Evolutionary conservation across 331 rosid species (phyloP), one percentile per base, ranked within the genome.

Genomic region (Pyrus hybrid): DNA sequence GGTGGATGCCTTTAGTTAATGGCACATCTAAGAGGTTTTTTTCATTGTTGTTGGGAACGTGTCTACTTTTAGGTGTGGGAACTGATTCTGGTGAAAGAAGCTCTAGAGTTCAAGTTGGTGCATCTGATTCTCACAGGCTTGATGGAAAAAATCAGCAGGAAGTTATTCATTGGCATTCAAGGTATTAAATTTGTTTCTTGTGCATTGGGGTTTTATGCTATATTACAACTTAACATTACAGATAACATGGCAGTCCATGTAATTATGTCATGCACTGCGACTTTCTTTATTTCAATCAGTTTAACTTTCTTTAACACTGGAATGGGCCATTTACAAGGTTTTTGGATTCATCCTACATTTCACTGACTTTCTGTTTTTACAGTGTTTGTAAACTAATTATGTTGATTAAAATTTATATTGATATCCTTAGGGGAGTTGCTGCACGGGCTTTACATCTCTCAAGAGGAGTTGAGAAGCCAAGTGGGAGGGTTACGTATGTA

Each of bases 391-490:
- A 60, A 66, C 62, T 72, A 23, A 23, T 67, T 25, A 17, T 37
- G 73, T 23, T 13, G 32, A 13, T 73, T 12, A 41, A n/a, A 25
- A 29, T 71, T 43, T 67, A 29, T 77, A 77, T 82, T 72, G 72
- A 67, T 58, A 74, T 81, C 78, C 71, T 62, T 81, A 94, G 99
- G 85, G 99, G 99, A 56, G 96, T 94, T 56, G 99, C 97, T 60
- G 99, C 97, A 71, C 90, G 97, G 68, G 97, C 99, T 51, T 81
- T 94, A 64, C 99, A 92, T 78, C 89, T 91, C 35, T 92, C 99
- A n/a, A 88, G 99, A 90, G 99, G 99, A 75, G 99, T 92, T 81
- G 99, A 94, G 91, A 94, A 94, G 83, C 96, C 99, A 4, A 94
- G 99, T 81, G 99, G 99, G 41, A 90, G 96, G 82, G 99, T 94